These are phyloP conservation scores for Fusarium denticulatum DNA, from an alignment of 2,329 filamentous ascomycete genomes.

Conservation along the genomic window DNA sequence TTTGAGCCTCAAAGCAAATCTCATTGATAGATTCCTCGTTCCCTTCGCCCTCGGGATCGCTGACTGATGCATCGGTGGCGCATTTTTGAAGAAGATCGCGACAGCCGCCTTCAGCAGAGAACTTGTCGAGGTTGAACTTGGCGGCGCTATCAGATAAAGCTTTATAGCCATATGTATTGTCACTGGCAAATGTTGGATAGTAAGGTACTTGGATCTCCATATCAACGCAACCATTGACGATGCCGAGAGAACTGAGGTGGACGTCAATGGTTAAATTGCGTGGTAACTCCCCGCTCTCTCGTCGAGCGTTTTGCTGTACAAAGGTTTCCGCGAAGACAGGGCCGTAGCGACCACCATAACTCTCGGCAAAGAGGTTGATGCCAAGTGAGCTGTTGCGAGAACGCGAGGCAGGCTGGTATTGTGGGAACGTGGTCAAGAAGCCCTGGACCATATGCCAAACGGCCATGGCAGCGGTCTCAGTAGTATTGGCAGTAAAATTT, in stretches of 20 bases:
- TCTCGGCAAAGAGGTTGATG: slow-evolving; percentile 74
- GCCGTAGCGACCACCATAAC: slow-evolving; percentile 76
- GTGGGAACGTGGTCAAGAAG: slow-evolving; percentile 67
- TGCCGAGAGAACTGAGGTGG: slow-evolving; percentile 70
- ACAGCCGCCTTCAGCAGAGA: slow-evolving; percentile 57
- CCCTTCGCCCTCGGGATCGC: slow-evolving; percentile 56
- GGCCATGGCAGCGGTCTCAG: slow-evolving; percentile 64
- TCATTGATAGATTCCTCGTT: slow-evolving; percentile 51
- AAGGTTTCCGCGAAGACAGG: slow-evolving; percentile 69
- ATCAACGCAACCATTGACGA: slow-evolving; percentile 78
- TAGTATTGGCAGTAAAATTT: slow-evolving; percentile 63
- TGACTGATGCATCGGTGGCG: slow-evolving; percentile 50
- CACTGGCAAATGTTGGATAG: slow-evolving; percentile 66
- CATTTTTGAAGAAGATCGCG: slow-evolving; percentile 63
- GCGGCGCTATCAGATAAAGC: slow-evolving; percentile 64
- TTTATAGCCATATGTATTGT: slow-evolving; percentile 73
- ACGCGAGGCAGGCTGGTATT: slow-evolving; percentile 59
- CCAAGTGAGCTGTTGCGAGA: slow-evolving; percentile 59
- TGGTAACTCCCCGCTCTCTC: slow-evolving; percentile 59
- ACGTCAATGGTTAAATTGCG: slow-evolving; percentile 66
- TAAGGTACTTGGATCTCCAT: slow-evolving; percentile 67
- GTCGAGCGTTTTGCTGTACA: slow-evolving; percentile 69
- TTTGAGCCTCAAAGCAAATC: slow-evolving; percentile 63
- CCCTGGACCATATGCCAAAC: slow-evolving; percentile 74
- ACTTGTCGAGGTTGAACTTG: slow-evolving; percentile 54